These are phyloP conservation scores for Alternaria sp. DNA, from an alignment of 2,329 filamentous ascomycete species.

Conservation along the genomic window DNA sequence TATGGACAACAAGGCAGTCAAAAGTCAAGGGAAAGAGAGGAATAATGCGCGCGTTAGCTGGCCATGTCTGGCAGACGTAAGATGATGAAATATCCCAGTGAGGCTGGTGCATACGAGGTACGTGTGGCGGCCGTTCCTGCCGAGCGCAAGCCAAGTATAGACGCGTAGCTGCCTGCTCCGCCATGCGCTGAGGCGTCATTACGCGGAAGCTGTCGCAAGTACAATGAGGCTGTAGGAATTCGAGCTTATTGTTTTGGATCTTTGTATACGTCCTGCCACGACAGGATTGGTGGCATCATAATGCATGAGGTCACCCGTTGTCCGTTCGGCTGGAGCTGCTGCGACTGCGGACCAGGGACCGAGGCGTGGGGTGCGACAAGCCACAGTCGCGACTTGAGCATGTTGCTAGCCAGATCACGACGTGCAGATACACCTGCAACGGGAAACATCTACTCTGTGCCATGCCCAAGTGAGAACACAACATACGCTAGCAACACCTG, in stretches of 20 bases:
- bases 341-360: constrained; percentile 21
- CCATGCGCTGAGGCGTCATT: constrained; percentile 42
- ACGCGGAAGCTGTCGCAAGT: constrained; percentile 40
- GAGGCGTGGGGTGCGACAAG: constrained; percentile 38
- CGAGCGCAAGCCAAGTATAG: constrained; percentile 29
- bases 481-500: not conserved
- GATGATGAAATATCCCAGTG: constrained; percentile 33
- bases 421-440: not conserved
- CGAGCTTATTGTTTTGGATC: not conserved
- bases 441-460: not conserved
- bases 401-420: not conserved
- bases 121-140: constrained; percentile 38
- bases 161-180: constrained; percentile 39
- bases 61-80: constrained; percentile 22
- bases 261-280: not conserved
- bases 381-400: constrained; percentile 26
- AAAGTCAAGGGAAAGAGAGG: not conserved
- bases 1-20: not conserved
- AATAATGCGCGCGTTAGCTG: constrained; percentile 17
- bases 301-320: constrained; percentile 28
- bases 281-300: constrained; percentile 8
- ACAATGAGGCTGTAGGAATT: constrained; percentile 10
- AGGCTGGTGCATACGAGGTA: constrained; percentile 41
- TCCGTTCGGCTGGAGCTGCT: constrained; percentile 22
- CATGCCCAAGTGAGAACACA: not conserved